Evolutionary conservation across 352 stramenopile genomes (phyloP).

Genomic region (Phytophthora tentaculata): DNA sequence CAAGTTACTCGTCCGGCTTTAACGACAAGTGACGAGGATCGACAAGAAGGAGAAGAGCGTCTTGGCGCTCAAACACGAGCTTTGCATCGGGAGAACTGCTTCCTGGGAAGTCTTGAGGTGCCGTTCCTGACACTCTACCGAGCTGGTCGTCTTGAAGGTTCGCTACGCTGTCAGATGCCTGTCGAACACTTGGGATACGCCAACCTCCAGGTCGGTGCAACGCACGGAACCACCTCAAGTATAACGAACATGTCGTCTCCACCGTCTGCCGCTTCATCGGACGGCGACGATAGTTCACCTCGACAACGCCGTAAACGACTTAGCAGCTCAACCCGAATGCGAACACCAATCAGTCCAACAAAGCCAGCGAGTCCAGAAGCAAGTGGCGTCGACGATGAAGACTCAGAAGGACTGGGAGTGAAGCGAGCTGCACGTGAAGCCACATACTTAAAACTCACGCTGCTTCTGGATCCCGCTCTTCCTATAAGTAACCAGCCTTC

Average conservation of each 20-base stretch:
- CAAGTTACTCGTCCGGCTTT: conserved; percentile 60
- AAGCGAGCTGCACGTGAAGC: conserved; percentile 56
- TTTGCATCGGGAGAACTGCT: conserved; percentile 81
- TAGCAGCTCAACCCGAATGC: conserved; percentile 11
- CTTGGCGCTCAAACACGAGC: conserved; percentile 37
- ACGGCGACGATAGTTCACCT: conserved; percentile 23
- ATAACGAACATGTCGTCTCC: conserved; percentile 13
- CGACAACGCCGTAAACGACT: conserved; percentile 18
- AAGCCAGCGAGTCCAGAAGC: conserved; percentile 8
- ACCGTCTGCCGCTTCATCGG: conserved; percentile 17
- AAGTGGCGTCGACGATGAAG: conserved; percentile 28
- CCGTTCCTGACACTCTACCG: conserved; percentile 91
- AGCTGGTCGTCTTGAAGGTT: conserved; percentile 78
- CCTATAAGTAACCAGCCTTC: conserved; percentile 22
- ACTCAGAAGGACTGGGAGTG: conserved; percentile 37
- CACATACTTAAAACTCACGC: conserved; percentile 87
- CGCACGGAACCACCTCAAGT: conserved; percentile 8
- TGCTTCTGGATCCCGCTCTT: conserved; percentile 89
- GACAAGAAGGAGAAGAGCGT: conserved; percentile 38
- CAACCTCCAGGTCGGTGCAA: conserved; percentile 39
- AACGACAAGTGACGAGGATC: conserved; percentile 28
- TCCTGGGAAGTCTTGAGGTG: conserved; percentile 83
- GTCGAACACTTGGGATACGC: conserved; percentile 88
- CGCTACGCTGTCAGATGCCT: conserved; percentile 83
- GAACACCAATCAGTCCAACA: conserved; percentile 15